phyloP scores from a whole-genome alignment of 306 rosid species.

The Malus asiatica region DNA sequence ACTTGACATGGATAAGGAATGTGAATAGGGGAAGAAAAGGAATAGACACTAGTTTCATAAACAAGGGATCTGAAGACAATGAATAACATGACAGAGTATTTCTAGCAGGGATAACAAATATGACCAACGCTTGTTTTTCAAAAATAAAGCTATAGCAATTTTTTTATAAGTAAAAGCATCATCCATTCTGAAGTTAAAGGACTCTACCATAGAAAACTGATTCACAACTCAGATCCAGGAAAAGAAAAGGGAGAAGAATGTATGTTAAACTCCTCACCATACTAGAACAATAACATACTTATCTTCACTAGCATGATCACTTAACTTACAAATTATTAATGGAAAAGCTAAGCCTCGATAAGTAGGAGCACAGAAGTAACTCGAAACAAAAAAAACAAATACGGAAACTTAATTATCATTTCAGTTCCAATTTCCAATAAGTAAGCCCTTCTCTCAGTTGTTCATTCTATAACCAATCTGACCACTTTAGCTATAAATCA shows the following conservation, averaged over 20 bases:
- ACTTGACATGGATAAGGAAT: neutral
- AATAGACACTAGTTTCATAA: neutral
- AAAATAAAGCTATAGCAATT: neutral
- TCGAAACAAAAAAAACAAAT: neutral
- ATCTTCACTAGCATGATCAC: neutral
- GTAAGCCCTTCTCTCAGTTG: neutral
- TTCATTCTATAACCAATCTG: neutral
- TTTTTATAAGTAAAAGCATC: neutral
- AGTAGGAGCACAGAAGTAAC: neutral
- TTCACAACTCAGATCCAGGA: neutral
- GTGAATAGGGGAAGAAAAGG: neutral
- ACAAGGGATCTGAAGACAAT: neutral
- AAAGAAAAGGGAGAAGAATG: neutral
- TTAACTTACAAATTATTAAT: neutral
- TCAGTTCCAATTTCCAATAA: neutral
- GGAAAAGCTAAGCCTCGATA: neutral
- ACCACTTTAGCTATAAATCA: neutral
- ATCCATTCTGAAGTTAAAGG: neutral
- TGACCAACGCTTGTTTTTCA: neutral
- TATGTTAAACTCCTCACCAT: neutral
- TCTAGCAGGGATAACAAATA: neutral
- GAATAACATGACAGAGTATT: neutral
- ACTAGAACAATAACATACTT: neutral
- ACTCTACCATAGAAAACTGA: neutral
- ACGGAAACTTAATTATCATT: neutral